Evolutionary conservation across 2,329 filamentous ascomycete species (phyloP), one percentile per base, ranked within the genome.

Genomic region (Penicillium nordicum): DNA sequence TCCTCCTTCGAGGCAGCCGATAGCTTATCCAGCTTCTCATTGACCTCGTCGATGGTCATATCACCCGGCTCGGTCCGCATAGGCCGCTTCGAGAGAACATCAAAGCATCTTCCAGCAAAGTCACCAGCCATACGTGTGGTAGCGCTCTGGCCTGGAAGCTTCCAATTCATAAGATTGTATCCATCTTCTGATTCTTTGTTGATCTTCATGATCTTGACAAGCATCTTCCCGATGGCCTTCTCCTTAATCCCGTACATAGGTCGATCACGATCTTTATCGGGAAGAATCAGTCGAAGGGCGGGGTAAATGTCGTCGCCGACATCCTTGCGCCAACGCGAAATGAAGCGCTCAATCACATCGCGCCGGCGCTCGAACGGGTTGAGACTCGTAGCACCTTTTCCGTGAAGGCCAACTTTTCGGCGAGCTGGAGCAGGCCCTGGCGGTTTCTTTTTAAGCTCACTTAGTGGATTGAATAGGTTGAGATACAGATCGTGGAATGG

Each of bases 191-290:
- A 95, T 66, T 92, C 87, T 67, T 88, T 90, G 76, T 92, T 88
- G 66, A 99, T 96, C 69, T 92, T 93, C 80, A 96, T 88, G 38
- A 96, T 82, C 70, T 92, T 93, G 57, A 97, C 89, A n/a, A 97
- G 79, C 21, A 97, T 77, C 70, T 92, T 96, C 10, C 88, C 93
- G 57, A 99, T 92, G 5, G 87, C 84, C 70, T 88, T 92, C 77
- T 99, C 94, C 70, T 97, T 97, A 40, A 99, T 79, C 0, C 93
- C 91, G 68, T 97, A 99, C 79, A 96, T 92, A 18, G 89, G 88
- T 46, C 94, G 85, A 67, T 97, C 92, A 38, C 92, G 85, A 69
- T 99, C 94, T 70, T 96, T 95, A 67, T 95, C 91, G 0, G 93
- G 92, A 4, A 97, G 81, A 55, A 97, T 96, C 45, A 99, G 82